Conservation (phyloP, 306 rosid species). For the Neltuma alba region DNA sequence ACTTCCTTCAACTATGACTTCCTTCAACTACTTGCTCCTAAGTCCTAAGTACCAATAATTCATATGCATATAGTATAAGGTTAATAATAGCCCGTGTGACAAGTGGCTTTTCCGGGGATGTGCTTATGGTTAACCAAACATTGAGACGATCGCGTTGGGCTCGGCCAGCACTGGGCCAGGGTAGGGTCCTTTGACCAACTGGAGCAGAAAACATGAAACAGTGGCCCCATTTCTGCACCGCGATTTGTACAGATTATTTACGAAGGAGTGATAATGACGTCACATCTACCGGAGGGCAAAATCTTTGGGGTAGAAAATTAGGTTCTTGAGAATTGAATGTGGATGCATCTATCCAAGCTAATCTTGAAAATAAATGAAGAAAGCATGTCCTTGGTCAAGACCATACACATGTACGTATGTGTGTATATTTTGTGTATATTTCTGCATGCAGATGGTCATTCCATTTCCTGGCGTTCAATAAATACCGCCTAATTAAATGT, state of each 20-base stretch:
- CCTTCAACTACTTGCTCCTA: background rate
- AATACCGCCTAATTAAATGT: no score
- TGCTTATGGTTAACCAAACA: background rate
- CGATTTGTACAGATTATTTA: no score
- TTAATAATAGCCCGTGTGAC: background rate
- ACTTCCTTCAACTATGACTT: background rate
- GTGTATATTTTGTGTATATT: no score
- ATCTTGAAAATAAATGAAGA: background rate
- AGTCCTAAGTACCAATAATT: background rate
- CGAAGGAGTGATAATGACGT: background rate
- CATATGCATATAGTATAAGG: no score
- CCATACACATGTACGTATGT: no score
- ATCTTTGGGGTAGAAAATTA: background rate
- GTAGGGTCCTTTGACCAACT: background rate
- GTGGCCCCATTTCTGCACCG: background rate
- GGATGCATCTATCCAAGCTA: background rate
- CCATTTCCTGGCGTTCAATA: no score
- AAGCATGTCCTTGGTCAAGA: no score
- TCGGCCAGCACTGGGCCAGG: background rate
- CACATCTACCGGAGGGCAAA: background rate
- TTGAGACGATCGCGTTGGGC: background rate
- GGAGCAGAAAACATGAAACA: background rate
- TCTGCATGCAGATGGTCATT: no score
- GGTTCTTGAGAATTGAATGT: background rate
- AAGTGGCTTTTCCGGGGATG: background rate